phyloP scores from a whole-genome alignment of 257 asterid species.

The Solanum pimpinellifolium region DNA sequence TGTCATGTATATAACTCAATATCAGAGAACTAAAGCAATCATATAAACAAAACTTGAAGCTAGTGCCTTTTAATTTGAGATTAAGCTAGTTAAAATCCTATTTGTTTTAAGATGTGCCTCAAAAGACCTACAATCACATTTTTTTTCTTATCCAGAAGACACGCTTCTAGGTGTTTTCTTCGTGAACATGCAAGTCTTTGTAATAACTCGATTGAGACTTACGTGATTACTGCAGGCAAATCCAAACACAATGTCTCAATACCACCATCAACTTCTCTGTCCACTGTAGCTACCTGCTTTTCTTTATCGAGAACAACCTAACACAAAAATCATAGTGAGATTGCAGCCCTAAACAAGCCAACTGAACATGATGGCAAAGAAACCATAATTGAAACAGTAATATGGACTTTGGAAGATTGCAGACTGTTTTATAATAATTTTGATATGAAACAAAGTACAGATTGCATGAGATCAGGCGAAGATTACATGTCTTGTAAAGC shows the following conservation, averaged over 20 bases:
- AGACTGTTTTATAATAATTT: neutral
- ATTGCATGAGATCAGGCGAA: neutral
- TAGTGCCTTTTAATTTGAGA: neutral
- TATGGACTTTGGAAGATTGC: neutral
- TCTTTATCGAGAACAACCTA: slow-evolving; percentile 76
- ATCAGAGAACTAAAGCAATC: neutral
- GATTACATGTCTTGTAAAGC: neutral
- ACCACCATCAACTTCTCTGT: slow-evolving; percentile 98
- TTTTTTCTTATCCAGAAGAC: neutral
- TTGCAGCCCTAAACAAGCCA: neutral
- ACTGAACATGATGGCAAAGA: neutral
- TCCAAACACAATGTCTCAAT: slow-evolving; percentile 78
- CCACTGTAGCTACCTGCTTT: slow-evolving; percentile 60
- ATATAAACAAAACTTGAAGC: neutral
- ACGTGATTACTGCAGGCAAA: slow-evolving; percentile 97
- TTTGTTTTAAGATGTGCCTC: neutral
- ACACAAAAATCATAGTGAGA: neutral
- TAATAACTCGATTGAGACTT: neutral
- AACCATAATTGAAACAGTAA: neutral
- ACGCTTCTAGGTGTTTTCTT: neutral
- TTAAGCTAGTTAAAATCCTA: neutral
- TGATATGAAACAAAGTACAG: neutral
- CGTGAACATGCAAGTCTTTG: neutral
- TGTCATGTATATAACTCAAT: neutral
- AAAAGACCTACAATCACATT: neutral